These are phyloP conservation scores for Atkinsonella texensis DNA, from an alignment of 2,329 filamentous ascomycete genomes.

Conservation along the genomic window DNA sequence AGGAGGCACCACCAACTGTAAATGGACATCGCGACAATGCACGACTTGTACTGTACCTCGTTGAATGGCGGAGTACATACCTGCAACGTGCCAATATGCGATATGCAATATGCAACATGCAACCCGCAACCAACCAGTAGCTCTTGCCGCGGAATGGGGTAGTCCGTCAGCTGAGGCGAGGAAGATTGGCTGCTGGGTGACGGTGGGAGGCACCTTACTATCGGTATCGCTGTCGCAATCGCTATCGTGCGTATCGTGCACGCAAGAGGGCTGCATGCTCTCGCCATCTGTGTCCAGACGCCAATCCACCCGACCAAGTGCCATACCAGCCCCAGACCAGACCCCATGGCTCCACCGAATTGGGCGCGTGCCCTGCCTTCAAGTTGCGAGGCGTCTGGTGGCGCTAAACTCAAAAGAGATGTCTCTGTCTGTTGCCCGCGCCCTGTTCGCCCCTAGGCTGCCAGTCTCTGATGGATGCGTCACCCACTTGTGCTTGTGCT, in stretches of 20 bases:
- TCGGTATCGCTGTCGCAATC: no score
- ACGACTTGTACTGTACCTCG: no score
- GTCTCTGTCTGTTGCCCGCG: neutral
- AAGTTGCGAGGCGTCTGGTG: neutral
- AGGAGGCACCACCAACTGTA: no score
- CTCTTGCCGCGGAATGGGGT: neutral
- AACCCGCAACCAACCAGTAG: no score
- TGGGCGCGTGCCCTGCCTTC: slow-evolving; percentile 11
- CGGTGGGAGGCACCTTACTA: no score
- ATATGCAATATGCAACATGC: no score
- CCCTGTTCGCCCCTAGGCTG: neutral
- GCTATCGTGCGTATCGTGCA: neutral
- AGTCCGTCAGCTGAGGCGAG: neutral
- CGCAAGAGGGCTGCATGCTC: neutral
- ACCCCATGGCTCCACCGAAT: slow-evolving; percentile 11
- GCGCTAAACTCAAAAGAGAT: slow-evolving; percentile 4
- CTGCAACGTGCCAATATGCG: no score
- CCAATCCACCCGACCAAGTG: neutral
- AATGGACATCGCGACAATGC: no score
- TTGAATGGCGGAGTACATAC: no score
- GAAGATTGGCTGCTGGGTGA: no score
- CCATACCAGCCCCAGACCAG: neutral
- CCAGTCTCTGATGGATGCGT: slow-evolving; percentile 19
- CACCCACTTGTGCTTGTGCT: slow-evolving; percentile 16
- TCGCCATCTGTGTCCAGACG: neutral